A percentile compares a stretch with the other conserved stretches of the same genome.
Evolutionary conservation across 345 rosid species (phyloP).

Genomic region (Ceriops tagal): DNA sequence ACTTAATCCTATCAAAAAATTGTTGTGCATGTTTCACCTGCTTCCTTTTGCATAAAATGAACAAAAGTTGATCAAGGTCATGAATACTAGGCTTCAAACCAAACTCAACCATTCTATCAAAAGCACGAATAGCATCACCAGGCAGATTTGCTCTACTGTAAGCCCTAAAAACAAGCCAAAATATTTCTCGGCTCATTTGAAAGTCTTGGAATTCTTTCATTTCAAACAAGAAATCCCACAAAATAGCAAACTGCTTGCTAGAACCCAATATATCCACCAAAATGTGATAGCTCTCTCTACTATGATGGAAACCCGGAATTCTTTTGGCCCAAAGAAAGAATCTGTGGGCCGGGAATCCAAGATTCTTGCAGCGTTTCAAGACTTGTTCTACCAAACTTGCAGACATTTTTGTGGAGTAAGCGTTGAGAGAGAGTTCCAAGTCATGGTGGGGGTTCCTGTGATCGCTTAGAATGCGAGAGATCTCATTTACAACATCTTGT

Average conservation of each 20-base stretch:
- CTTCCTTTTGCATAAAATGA: conserved; percentile 59
- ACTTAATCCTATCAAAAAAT: conserved; percentile 43
- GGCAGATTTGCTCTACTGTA: conserved; percentile 74
- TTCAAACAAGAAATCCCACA: conserved; percentile 80
- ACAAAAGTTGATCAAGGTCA: conserved; percentile 67
- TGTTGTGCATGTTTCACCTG: conserved; percentile 59
- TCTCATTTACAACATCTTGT: conserved; percentile 52
- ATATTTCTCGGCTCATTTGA: conserved; percentile 41
- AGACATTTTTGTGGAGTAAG: conserved; percentile 50
- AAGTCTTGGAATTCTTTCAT: conserved; percentile 46
- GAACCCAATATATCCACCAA: conserved; percentile 68
- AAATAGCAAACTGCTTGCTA: conserved; percentile 58
- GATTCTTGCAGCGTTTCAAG: conserved; percentile 73
- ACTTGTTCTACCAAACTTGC: conserved; percentile 66
- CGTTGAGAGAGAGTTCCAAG: conserved; percentile 48
- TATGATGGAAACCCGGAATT: conserved; percentile 57
- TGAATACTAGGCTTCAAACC: conserved; percentile 53
- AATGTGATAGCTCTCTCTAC: conserved; percentile 52
- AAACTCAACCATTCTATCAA: conserved; percentile 73
- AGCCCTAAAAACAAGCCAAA: conserved; percentile 73
- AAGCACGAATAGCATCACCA: conserved; percentile 65
- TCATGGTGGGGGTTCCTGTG: conserved; percentile 72
- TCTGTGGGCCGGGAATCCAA: conserved; percentile 76
- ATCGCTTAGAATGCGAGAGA: conserved; percentile 76
- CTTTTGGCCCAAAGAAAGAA: conserved; percentile 86